Evolutionary conservation across 1,284 basidiomycete species (phyloP), one percentile per base, ranked within the genome.

Genomic region (Coniferiporia weirii): DNA sequence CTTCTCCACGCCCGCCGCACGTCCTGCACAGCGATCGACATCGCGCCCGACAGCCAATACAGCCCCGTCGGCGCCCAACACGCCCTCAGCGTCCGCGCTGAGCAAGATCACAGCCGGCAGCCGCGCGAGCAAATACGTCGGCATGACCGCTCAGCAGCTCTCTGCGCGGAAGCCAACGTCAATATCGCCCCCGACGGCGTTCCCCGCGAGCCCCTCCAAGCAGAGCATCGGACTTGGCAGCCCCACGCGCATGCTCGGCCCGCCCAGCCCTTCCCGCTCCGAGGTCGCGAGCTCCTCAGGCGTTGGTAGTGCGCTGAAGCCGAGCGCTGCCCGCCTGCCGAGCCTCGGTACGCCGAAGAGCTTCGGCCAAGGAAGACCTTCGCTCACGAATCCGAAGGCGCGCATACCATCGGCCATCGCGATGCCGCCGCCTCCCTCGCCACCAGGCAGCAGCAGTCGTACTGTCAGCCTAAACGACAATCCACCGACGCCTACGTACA

Each of bases 91-190:
- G 20, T 60, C 66, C 54, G 60, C 65, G 8, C 57, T 61, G 52
- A 61, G 56, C 32, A 61, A 58, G 34, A 60, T 64, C 32, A 61
- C 61, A 9, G 59, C 60, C 57, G 62, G 60, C 35, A 63, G 57
- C 55, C 78, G 93, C 54, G 93, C 93, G 6, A 89, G 89, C 57
- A 90, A 89, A 69, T 93, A 92, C 67, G 75, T 86, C 34, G 84
- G 85, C 13, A 84, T 93, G 80, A 93, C 90, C 0, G 91, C 91
- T 2, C 86, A 89, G 67, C 88, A 93, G 67, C 76, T 93, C 4
- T 27, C 64, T 59, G 61, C 53, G 63, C 60, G 61, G 50, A 54
- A 52, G 59, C 55, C 50, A 47, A 82, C 76, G 66, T 77, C 79
- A 49, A 76, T 78, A 60, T 70, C 34, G 9, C 20, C 75, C 55